Conservation (phyloP, 164 flowering plant genomes). For the Vitis cinerea region DNA sequence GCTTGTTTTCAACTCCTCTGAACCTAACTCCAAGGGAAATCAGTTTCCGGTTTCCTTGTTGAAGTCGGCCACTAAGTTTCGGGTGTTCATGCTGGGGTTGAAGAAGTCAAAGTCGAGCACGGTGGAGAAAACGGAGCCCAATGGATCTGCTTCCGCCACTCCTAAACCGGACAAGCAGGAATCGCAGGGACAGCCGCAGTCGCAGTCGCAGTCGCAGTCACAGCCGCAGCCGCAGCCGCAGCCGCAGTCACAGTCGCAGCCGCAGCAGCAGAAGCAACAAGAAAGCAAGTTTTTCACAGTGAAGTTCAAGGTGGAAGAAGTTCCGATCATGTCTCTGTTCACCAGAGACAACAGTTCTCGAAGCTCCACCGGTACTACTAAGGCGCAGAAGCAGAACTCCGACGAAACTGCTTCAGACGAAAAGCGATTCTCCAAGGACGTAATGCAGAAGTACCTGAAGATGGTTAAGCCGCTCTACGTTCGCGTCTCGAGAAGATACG, state of each 20-base stretch:
- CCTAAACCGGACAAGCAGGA: constrained; percentile 3
- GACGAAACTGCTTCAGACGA: constrained; percentile 33
- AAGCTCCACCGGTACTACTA: constrained; percentile 9
- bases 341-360: constrained; percentile 55
- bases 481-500: constrained; percentile 57
- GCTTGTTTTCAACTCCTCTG: constrained; percentile 16
- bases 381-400: constrained; percentile 24
- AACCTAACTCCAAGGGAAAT: constrained; percentile 27
- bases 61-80: constrained; percentile 64
- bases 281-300: constrained; percentile 50
- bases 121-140: constrained; percentile 13
- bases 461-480: constrained; percentile 78
- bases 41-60: constrained; percentile 42
- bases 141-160: constrained; percentile 10
- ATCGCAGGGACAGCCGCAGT: background rate
- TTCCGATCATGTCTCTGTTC: constrained; percentile 60
- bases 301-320: constrained; percentile 80
- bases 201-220: background rate
- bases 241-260: background rate
- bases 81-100: constrained; percentile 62
- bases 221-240: background rate
- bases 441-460: constrained; percentile 68
- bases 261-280: constrained; percentile 7
- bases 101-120: constrained; percentile 48
- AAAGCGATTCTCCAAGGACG: constrained; percentile 44